Evolutionary conservation across 1,284 basidiomycete genomes (phyloP).

Genomic region (Malassezia dermatis): DNA sequence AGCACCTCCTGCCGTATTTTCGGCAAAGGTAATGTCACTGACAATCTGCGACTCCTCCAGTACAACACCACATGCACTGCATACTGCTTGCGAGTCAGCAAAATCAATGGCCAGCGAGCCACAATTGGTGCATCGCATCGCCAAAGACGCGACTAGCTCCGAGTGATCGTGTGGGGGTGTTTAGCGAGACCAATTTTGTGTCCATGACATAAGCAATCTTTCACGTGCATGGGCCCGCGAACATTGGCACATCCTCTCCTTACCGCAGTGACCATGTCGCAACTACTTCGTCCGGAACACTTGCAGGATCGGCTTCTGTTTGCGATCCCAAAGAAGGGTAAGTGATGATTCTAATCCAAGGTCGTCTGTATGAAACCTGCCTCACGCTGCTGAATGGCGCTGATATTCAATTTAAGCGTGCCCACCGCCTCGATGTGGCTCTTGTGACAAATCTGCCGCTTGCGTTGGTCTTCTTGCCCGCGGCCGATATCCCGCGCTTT

Average conservation of each 20-base stretch:
- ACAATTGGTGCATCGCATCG: conserved; percentile 40
- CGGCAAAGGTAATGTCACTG: conserved; percentile 83
- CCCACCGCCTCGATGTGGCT: conserved; percentile 79
- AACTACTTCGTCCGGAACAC: conserved; percentile 38
- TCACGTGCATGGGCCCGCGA: background rate
- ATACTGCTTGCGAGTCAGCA: conserved; percentile 35
- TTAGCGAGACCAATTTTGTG: background rate
- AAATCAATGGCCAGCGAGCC: conserved; percentile 34
- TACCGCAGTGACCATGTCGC: conserved; percentile 26
- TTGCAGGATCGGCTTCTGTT: conserved; percentile 68
- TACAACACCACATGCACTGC: conserved; percentile 52
- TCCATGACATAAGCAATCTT: background rate
- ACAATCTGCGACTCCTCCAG: conserved; percentile 91
- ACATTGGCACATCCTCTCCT: background rate
- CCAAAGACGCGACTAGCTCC: background rate
- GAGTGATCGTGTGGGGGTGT: background rate
- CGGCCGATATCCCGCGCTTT: conserved; percentile 93
- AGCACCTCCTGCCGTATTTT: conserved; percentile 80
- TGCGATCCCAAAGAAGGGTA: conserved; percentile 96
- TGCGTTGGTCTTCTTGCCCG: conserved; percentile 93
- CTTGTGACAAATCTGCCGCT: conserved; percentile 85
- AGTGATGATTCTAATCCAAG: background rate
- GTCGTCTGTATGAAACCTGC: conserved; percentile 81
- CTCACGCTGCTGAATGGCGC: conserved; percentile 68
- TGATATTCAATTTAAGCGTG: conserved; percentile 87